phyloP scores from a whole-genome alignment of 2,329 filamentous ascomycete species.

The Aureobasidium uvarum region DNA sequence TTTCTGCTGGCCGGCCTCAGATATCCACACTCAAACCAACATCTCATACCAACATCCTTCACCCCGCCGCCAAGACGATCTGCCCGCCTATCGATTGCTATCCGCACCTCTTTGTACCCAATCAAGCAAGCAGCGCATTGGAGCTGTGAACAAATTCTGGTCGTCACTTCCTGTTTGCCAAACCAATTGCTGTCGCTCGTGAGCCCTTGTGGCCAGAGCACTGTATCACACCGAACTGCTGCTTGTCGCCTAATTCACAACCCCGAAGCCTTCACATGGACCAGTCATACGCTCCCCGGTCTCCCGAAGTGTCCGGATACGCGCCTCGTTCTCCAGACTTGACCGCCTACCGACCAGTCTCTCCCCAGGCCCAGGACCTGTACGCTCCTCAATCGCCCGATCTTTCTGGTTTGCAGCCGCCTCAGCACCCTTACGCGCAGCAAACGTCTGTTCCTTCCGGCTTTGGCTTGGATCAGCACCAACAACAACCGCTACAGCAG shows the following conservation, averaged over 20 bases:
- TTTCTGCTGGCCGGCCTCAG: no score
- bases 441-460: background rate
- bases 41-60: no score
- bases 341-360: constrained; percentile 48
- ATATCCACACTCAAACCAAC: no score
- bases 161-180: background rate
- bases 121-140: constrained; percentile 15
- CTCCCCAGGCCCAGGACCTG: constrained; percentile 34
- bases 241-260: background rate
- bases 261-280: constrained; percentile 16
- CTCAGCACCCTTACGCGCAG: constrained; percentile 19
- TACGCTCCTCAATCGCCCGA: constrained; percentile 29
- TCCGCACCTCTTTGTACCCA: background rate
- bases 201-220: constrained; percentile 18
- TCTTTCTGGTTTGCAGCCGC: constrained; percentile 24
- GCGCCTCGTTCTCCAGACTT: constrained; percentile 49
- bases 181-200: constrained; percentile 16
- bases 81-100: constrained; percentile 21
- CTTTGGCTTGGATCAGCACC: constrained; percentile 7
- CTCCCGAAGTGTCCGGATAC: constrained; percentile 33
- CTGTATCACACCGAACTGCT: background rate
- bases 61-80: constrained; percentile 10
- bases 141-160: constrained; percentile 19
- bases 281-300: constrained; percentile 28
- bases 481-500: constrained; percentile 18